Evolutionary conservation across 139 green algal species (phyloP).

Genomic region (Mesostigma viride): DNA sequence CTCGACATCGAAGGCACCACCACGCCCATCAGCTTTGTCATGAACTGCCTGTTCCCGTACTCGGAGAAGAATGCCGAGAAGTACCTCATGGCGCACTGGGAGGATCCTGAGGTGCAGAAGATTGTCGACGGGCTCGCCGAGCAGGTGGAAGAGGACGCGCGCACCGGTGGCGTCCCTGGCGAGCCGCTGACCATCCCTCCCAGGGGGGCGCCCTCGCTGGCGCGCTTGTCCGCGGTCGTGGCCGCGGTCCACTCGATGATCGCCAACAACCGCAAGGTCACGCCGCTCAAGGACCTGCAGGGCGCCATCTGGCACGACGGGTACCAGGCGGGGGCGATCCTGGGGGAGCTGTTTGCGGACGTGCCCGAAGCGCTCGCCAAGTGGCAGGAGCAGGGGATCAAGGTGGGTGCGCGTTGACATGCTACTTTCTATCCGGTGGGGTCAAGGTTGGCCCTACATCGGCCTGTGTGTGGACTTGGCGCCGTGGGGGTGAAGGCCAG

Average conservation of each 20-base stretch:
- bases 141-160: conserved; percentile 19
- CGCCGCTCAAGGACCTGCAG: conserved; percentile 49
- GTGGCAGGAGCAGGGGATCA: conserved; percentile 58
- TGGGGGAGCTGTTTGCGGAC: conserved; percentile 64
- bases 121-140: neutral
- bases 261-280: conserved; percentile 51
- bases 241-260: conserved; percentile 51
- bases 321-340: conserved; percentile 60
- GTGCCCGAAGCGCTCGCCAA: conserved; percentile 58
- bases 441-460: neutral
- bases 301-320: conserved; percentile 54
- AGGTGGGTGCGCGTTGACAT: conserved; percentile 30
- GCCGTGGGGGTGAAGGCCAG: neutral
- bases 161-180: neutral
- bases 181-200: neutral
- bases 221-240: conserved; percentile 23
- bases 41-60: conserved; percentile 78
- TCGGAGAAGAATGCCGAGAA: conserved; percentile 39
- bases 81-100: conserved; percentile 55
- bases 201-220: neutral
- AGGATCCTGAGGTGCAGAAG: conserved; percentile 41
- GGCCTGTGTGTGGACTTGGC: neutral
- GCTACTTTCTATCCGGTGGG: neutral
- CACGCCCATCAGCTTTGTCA: conserved; percentile 77
- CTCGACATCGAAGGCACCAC: conserved; percentile 95